Evolutionary conservation across 164 flowering plant species (phyloP).

Genomic region (Litsea cubeba): DNA sequence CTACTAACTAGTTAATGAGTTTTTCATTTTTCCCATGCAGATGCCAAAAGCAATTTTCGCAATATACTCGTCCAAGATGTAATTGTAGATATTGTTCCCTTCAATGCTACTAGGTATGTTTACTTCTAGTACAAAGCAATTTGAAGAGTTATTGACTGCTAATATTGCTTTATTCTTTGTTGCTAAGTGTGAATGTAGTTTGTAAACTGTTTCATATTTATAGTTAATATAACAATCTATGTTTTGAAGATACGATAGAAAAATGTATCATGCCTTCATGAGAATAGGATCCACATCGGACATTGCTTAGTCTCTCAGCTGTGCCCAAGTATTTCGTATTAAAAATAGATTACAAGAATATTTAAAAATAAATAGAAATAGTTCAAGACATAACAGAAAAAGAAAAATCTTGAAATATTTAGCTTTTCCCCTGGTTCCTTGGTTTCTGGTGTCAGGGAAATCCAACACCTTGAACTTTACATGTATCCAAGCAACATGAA

Average conservation of each 20-base stretch:
- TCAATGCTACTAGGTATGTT: slow-evolving; percentile 77
- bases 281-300: neutral
- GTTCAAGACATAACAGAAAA: too few relatives aligned
- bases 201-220: neutral
- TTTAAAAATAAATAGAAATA: too few relatives aligned
- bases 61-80: slow-evolving; percentile 90
- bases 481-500: neutral
- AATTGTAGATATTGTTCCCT: slow-evolving; percentile 91
- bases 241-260: neutral
- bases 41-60: slow-evolving; percentile 93
- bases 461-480: neutral
- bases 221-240: too few relatives aligned
- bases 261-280: neutral
- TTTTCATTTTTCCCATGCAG: slow-evolving; percentile 29
- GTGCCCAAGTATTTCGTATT: neutral
- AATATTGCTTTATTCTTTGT: neutral
- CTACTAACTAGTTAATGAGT: neutral
- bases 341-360: too few relatives aligned
- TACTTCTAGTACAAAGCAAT: neutral
- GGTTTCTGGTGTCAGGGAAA: too few relatives aligned
- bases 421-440: neutral
- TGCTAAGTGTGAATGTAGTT: neutral
- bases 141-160: neutral
- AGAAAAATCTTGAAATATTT: too few relatives aligned
- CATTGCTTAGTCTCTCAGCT: neutral